Evolutionary conservation across 2,329 filamentous ascomycete species (phyloP).

Genomic region (Cytospora paraplurivora): DNA sequence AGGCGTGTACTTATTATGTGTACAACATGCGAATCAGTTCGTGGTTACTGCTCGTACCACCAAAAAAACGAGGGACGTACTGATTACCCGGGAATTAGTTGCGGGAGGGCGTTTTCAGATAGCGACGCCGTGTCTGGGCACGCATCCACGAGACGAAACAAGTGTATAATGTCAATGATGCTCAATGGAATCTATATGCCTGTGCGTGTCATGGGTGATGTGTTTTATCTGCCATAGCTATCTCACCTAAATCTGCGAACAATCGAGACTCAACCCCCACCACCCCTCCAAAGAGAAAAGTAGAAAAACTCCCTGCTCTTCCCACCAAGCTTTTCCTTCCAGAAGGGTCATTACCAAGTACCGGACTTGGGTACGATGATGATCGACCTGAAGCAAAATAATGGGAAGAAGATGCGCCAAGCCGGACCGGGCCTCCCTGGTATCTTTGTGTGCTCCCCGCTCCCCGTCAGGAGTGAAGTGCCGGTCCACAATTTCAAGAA

Average conservation of each 20-base stretch:
- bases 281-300: not conserved
- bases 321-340: not conserved
- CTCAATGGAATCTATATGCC: not conserved
- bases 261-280: not conserved
- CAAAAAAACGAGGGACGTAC: no score
- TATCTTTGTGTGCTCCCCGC: not conserved
- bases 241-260: not conserved
- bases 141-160: no score
- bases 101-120: no score
- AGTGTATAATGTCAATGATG: not conserved
- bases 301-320: not conserved
- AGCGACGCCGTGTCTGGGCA: no score
- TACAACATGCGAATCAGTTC: no score
- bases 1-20: no score
- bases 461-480: not conserved
- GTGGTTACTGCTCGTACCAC: no score
- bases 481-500: not conserved
- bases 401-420: not conserved
- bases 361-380: constrained; percentile 1
- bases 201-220: not conserved
- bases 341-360: not conserved
- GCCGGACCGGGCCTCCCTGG: not conserved
- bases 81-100: no score
- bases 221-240: not conserved
- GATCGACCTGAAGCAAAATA: not conserved